Evolutionary conservation across 805 yeast genomes (phyloP).

Genomic region (Wickerhamiella domercqiae): DNA sequence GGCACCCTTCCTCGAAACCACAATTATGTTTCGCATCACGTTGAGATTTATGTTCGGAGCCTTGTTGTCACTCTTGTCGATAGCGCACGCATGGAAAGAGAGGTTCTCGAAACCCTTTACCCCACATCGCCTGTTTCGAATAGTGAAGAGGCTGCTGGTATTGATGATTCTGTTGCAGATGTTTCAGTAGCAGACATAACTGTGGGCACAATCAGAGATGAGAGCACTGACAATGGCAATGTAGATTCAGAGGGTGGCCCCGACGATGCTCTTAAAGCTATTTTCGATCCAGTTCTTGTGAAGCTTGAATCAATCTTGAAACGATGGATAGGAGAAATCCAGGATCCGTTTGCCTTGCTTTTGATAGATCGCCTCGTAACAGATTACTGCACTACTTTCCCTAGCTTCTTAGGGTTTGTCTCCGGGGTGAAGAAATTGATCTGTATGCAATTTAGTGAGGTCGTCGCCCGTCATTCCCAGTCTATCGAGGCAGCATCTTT

Average conservation of each 20-base stretch:
- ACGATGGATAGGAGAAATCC: slow-evolving; percentile 8
- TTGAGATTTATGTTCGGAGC: not conserved
- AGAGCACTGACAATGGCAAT: not conserved
- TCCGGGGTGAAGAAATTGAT: slow-evolving; percentile 47
- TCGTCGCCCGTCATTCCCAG: slow-evolving; percentile 66
- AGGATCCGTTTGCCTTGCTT: slow-evolving; percentile 64
- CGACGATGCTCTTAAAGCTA: not conserved
- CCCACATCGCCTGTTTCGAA: not conserved
- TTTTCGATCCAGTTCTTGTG: slow-evolving; percentile 7
- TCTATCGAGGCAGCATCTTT: slow-evolving; percentile 41
- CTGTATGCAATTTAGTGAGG: slow-evolving; percentile 76
- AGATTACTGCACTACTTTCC: slow-evolving; percentile 50
- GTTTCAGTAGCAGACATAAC: not conserved
- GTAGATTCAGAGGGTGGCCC: not conserved
- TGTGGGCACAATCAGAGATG: not conserved
- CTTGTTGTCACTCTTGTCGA: not conserved
- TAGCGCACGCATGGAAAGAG: not conserved
- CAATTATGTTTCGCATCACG: not conserved
- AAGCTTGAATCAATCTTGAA: slow-evolving; percentile 5
- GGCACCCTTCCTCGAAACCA: not conserved
- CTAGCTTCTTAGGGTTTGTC: slow-evolving; percentile 55
- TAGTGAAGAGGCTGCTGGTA: too few species aligned
- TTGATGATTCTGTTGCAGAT: too few species aligned
- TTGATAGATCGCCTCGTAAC: slow-evolving; percentile 61
- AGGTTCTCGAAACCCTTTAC: not conserved